Evolutionary conservation across 139 green algal species (phyloP).

Genomic region (Tetradesmus lagerheimii): DNA sequence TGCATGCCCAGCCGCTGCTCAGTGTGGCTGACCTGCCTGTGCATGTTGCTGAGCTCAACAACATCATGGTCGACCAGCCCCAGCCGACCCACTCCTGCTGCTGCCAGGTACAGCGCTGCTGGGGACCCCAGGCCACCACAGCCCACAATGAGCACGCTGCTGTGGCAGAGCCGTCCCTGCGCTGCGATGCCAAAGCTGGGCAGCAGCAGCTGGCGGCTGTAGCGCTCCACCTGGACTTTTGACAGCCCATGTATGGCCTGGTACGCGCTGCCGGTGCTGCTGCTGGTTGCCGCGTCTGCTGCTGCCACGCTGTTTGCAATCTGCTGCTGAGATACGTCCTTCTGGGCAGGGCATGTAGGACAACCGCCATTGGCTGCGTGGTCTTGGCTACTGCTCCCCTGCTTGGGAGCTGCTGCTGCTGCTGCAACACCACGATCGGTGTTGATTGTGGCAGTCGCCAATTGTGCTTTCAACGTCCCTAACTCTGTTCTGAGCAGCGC

Average conservation of each 20-base stretch:
- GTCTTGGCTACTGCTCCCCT: background rate
- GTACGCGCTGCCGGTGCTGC: background rate
- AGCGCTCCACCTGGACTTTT: slow-evolving; percentile 80
- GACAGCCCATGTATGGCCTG: slow-evolving; percentile 64
- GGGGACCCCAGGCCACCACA: slow-evolving; percentile 92
- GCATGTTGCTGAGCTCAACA: slow-evolving; percentile 92
- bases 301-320: background rate
- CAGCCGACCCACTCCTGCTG: slow-evolving; percentile 81
- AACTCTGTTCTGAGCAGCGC: background rate
- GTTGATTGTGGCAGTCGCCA: background rate
- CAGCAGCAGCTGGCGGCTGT: slow-evolving; percentile 90
- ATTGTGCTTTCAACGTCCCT: background rate
- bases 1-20: slow-evolving; percentile 77
- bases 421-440: background rate
- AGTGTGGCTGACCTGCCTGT: slow-evolving; percentile 84
- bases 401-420: background rate
- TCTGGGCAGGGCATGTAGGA: background rate
- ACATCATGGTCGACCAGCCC: slow-evolving; percentile 89
- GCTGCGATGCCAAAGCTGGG: slow-evolving; percentile 83
- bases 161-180: slow-evolving; percentile 74
- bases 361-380: background rate
- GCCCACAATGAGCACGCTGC: slow-evolving; percentile 87
- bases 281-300: background rate
- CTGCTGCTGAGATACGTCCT: background rate
- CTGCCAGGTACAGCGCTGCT: slow-evolving; percentile 88